phyloP scores from a whole-genome alignment of 805 yeast genomes.

The Suhomyces sp. region DNA sequence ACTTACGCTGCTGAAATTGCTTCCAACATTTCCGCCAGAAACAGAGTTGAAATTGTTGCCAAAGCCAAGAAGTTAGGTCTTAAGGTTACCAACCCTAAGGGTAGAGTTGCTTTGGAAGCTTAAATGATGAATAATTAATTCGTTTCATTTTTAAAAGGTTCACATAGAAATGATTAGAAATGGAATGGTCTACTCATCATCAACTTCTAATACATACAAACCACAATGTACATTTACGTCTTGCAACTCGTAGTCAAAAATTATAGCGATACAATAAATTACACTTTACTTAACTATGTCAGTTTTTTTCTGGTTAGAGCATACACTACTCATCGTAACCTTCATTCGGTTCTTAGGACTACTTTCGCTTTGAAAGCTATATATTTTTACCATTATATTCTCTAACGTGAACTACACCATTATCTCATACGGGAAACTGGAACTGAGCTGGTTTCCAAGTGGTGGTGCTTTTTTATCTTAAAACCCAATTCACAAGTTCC shows the following conservation, averaged over 20 bases:
- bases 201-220: slow-evolving; percentile 5
- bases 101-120: slow-evolving; percentile 97
- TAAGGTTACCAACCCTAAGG: slow-evolving; percentile 99
- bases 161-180: not conserved
- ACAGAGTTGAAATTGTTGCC: slow-evolving; percentile 94
- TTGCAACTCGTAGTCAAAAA: not conserved
- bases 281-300: no score
- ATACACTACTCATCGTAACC: no score
- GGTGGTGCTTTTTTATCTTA: slow-evolving; percentile 41
- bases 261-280: no score
- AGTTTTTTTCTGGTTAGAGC: no score
- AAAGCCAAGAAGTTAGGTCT: slow-evolving; percentile 98
- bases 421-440: slow-evolving; percentile 25
- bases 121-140: slow-evolving; percentile 37
- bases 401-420: slow-evolving; percentile 7
- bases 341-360: no score
- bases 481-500: slow-evolving; percentile 43
- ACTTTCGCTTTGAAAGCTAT: not conserved
- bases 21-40: slow-evolving; percentile 96
- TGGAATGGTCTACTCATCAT: not conserved
- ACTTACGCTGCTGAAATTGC: slow-evolving; percentile 99
- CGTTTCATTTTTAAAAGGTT: not conserved
- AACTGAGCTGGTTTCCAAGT: slow-evolving; percentile 35
- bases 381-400: not conserved
- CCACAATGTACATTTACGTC: slow-evolving; percentile 6